These are phyloP conservation scores for Mytilinidion resinicola DNA, from an alignment of 495 filamentous ascomycete species.

Conservation along the genomic window DNA sequence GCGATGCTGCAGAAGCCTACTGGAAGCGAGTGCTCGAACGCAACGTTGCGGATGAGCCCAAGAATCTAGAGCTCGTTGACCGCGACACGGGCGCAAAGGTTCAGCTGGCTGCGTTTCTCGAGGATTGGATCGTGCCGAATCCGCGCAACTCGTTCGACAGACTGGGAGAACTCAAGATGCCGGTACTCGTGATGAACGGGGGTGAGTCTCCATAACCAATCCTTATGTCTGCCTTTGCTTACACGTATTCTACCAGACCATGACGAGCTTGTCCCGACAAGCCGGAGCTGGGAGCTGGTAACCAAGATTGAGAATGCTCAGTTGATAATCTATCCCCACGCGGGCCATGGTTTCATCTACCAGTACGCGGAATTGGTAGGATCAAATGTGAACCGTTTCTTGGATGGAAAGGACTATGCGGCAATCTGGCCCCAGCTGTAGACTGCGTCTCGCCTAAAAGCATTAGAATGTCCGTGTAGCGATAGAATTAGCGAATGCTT, in stretches of 20 bases:
- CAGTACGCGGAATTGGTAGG: constrained; percentile 18
- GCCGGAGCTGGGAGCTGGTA: constrained; percentile 32
- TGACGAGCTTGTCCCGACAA: constrained; percentile 31
- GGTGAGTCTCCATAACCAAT: neutral
- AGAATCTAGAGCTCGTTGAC: no score
- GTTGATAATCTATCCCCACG: constrained; percentile 32
- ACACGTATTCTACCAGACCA: constrained; percentile 5
- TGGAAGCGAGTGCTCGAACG: constrained; percentile 10
- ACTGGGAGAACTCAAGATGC: constrained; percentile 30
- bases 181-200: constrained; percentile 35
- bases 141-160: constrained; percentile 27
- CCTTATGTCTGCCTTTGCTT: no score
- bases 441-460: no score
- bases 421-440: no score
- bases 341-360: constrained; percentile 33
- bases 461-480: no score
- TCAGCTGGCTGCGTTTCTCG: neutral
- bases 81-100: no score
- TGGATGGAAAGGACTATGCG: constrained; percentile 1
- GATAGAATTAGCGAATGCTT: no score
- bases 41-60: no score
- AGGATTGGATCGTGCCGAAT: constrained; percentile 22
- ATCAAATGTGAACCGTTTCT: constrained; percentile 8
- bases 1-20: constrained; percentile 18
- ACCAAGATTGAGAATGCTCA: constrained; percentile 29